phyloP scores from a whole-genome alignment of 1,139 yeast genomes.

The Kodamaea fungicola region DNA sequence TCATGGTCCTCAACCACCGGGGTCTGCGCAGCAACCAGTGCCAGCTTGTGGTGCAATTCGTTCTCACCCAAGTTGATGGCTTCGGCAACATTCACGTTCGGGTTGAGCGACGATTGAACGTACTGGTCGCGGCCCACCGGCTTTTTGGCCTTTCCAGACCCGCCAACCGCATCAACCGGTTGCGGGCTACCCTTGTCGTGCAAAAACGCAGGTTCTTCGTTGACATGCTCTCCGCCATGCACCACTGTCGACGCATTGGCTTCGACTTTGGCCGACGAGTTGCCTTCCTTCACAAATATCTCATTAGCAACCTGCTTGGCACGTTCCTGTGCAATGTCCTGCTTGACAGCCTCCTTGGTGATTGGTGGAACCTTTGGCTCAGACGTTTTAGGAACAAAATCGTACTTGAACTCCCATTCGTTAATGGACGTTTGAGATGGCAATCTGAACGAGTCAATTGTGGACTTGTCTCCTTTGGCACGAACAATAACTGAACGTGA shows the following conservation, averaged over 20 bases:
- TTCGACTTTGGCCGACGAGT: constrained; percentile 42
- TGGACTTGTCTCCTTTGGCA: constrained; percentile 45
- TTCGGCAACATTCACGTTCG: constrained; percentile 36
- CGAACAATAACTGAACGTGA: constrained; percentile 1
- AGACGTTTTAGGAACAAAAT: constrained; percentile 40
- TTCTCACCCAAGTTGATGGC: constrained; percentile 38
- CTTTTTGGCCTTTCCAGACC: constrained; percentile 17
- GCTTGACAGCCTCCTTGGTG: constrained; percentile 48
- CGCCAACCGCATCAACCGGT: constrained; percentile 13
- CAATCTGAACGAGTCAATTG: constrained; percentile 42
- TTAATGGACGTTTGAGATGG: constrained; percentile 48
- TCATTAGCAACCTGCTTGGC: constrained; percentile 42
- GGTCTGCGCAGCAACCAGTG: constrained; percentile 25
- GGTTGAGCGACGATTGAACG: constrained; percentile 42
- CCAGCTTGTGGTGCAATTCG: constrained; percentile 37
- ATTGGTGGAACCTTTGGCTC: constrained; percentile 53
- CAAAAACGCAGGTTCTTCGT: constrained; percentile 36
- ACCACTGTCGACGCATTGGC: constrained; percentile 42
- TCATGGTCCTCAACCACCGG: constrained; percentile 40
- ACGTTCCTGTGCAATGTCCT: constrained; percentile 43
- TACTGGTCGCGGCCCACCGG: constrained; percentile 43
- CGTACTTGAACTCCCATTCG: constrained; percentile 53
- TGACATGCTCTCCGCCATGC: constrained; percentile 44
- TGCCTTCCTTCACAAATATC: constrained; percentile 33
- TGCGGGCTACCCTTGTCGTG: constrained; percentile 27